Evolutionary conservation across 1,139 yeast species (phyloP).

Genomic region (Yamadazyma atmosphaerica): DNA sequence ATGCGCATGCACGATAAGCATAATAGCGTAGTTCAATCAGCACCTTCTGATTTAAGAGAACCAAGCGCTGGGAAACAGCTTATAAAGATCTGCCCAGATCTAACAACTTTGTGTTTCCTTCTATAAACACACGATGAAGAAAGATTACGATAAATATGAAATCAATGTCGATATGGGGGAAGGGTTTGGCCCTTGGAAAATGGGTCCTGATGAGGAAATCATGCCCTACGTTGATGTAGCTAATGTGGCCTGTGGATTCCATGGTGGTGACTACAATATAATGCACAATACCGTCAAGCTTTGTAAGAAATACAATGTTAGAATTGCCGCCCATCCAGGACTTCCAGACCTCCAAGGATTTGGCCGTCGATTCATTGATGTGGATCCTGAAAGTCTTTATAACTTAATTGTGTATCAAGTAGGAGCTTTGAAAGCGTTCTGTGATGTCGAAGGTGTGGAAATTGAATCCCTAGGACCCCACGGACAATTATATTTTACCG

Average conservation of each 20-base stretch:
- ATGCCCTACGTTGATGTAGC: constrained; percentile 34
- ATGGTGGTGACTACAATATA: constrained; percentile 32
- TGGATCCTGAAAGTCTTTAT: constrained; percentile 31
- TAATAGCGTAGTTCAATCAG: too few species aligned
- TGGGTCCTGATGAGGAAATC: constrained; percentile 36
- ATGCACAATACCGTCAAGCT: constrained; percentile 27
- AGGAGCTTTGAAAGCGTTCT: constrained; percentile 32
- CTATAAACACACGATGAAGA: too few species aligned
- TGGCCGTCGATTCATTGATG: constrained; percentile 30
- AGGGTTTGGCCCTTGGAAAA: constrained; percentile 31
- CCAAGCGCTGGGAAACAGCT: too few species aligned
- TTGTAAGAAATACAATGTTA: constrained; percentile 28
- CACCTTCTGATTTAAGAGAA: too few species aligned
- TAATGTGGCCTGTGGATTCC: constrained; percentile 35
- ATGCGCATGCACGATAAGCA: too few species aligned
- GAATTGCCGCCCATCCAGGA: constrained; percentile 35
- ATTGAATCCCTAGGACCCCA: constrained; percentile 31
- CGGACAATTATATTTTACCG: constrained; percentile 32
- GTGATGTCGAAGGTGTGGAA: constrained; percentile 29
- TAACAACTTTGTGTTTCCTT: too few species aligned
- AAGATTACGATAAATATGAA: constrained; percentile 16
- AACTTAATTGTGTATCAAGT: constrained; percentile 31
- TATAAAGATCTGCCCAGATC: too few species aligned
- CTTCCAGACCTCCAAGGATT: constrained; percentile 32
- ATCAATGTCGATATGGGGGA: constrained; percentile 35